A percentile compares a stretch with the other conserved stretches of the same genome.
phyloP scores from a whole-genome alignment of 768 basidiomycete genomes.

The Ramaria sp. region DNA sequence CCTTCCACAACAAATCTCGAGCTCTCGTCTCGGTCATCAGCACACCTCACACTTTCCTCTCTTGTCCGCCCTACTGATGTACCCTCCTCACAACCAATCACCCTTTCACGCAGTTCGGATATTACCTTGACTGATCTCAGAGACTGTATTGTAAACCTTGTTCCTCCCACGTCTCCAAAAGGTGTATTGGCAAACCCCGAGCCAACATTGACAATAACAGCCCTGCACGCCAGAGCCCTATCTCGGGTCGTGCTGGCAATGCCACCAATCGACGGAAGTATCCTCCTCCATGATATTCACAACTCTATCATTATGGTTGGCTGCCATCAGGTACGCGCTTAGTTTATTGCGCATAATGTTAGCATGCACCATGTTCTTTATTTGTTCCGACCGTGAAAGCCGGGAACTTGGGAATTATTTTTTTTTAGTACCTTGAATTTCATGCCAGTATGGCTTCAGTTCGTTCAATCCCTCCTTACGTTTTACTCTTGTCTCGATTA shows the following conservation, averaged over 20 bases:
- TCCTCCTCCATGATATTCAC: constrained; percentile 54
- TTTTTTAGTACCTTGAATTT: too few species aligned
- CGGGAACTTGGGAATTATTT: too few species aligned
- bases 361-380: too few species aligned
- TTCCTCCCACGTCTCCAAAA: constrained; percentile 19
- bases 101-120: constrained; percentile 24
- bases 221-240: constrained; percentile 56
- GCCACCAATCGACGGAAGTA: constrained; percentile 58
- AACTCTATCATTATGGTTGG: constrained; percentile 58
- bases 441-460: too few species aligned
- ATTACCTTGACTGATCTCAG: constrained; percentile 58
- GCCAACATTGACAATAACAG: constrained; percentile 30
- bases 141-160: constrained; percentile 61
- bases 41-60: constrained; percentile 37
- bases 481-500: too few species aligned
- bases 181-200: constrained; percentile 4
- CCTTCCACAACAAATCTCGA: constrained; percentile 24
- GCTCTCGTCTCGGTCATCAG: constrained; percentile 34
- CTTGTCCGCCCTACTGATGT: constrained; percentile 25
- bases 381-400: too few species aligned
- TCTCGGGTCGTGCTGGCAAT: constrained; percentile 53
- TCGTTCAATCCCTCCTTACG: too few species aligned
- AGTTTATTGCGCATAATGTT: not conserved
- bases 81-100: not conserved
- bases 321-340: constrained; percentile 61